phyloP scores from a whole-genome alignment of 192 early-diverging fungal species.

The Physocladia obscura region DNA sequence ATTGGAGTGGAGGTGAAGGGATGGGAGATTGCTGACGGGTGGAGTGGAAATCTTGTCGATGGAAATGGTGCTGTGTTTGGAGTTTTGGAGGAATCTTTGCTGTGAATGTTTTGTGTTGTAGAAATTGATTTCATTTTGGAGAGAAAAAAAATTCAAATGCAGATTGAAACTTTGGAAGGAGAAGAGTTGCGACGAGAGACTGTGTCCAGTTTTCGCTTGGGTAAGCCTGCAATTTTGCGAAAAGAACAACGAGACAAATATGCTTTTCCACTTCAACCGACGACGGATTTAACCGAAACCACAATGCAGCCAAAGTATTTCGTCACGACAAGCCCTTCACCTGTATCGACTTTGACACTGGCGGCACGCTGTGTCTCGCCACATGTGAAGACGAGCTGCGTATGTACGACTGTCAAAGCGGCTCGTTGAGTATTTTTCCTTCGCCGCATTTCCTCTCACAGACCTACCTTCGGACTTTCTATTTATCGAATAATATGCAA shows the following conservation, averaged over 20 bases:
- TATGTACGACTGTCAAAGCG: constrained; percentile 78
- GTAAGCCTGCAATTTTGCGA: no score
- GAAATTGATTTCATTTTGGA: no score
- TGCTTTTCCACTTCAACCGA: no score
- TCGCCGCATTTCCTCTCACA: no score
- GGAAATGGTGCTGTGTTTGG: background rate
- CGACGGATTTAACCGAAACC: no score
- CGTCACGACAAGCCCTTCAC: constrained; percentile 73
- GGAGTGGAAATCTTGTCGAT: constrained; percentile 28
- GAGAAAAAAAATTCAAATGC: no score
- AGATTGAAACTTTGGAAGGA: no score
- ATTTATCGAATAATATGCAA: no score
- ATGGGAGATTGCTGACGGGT: constrained; percentile 32
- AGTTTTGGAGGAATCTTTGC: constrained; percentile 16
- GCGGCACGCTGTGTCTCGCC: constrained; percentile 76
- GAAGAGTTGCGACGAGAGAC: background rate
- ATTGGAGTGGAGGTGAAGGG: constrained; percentile 20
- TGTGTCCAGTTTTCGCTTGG: background rate
- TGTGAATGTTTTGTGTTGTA: no score
- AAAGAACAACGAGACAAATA: no score
- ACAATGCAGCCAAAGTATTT: constrained; percentile 75
- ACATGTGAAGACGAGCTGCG: constrained; percentile 83
- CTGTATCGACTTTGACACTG: constrained; percentile 78
- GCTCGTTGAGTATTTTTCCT: constrained; percentile 64
- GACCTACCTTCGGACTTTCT: no score